Conservation (phyloP, 2,329 filamentous ascomycete species). For the Neoascochyta sp. region DNA sequence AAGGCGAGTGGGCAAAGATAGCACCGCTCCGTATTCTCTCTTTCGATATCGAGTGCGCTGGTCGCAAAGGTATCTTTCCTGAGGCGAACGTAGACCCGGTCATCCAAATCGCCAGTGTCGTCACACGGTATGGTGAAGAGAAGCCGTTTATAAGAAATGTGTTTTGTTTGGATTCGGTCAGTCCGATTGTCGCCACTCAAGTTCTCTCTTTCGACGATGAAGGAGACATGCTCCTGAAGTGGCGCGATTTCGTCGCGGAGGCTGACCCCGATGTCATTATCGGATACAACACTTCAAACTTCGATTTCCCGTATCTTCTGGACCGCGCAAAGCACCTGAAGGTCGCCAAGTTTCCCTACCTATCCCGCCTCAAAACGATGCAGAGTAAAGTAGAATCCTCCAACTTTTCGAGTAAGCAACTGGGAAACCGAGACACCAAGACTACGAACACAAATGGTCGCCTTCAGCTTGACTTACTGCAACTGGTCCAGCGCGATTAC, state of each 20-base stretch:
- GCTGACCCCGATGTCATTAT: conserved; percentile 97
- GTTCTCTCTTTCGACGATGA: conserved; percentile 80
- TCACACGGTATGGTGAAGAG: conserved; percentile 89
- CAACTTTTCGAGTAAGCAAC: conserved; percentile 96
- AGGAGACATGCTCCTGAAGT: conserved; percentile 84
- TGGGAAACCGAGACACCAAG: conserved; percentile 94
- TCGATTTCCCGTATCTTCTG: conserved; percentile 94
- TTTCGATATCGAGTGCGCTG: conserved; percentile 98
- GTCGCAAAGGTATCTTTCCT: conserved; percentile 94
- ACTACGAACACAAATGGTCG: conserved; percentile 91
- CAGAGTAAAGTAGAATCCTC: conserved; percentile 70
- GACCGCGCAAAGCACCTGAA: conserved; percentile 85
- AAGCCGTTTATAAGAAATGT: conserved; percentile 97
- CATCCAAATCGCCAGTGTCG: conserved; percentile 96
- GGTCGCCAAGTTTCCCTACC: conserved; percentile 75
- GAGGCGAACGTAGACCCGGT: conserved; percentile 89
- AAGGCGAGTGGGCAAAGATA: conserved; percentile 98
- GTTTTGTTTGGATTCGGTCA: conserved; percentile 90
- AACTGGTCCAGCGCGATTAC: conserved; percentile 89
- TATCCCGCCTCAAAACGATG: conserved; percentile 72
- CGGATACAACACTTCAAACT: conserved; percentile 98
- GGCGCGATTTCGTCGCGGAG: conserved; percentile 84
- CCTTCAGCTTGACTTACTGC: conserved; percentile 88
- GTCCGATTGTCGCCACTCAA: conserved; percentile 90
- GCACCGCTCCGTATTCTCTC: conserved; percentile 88